phyloP scores from a whole-genome alignment of 148 eudicot genomes.

The Rhododendron ovatum region DNA sequence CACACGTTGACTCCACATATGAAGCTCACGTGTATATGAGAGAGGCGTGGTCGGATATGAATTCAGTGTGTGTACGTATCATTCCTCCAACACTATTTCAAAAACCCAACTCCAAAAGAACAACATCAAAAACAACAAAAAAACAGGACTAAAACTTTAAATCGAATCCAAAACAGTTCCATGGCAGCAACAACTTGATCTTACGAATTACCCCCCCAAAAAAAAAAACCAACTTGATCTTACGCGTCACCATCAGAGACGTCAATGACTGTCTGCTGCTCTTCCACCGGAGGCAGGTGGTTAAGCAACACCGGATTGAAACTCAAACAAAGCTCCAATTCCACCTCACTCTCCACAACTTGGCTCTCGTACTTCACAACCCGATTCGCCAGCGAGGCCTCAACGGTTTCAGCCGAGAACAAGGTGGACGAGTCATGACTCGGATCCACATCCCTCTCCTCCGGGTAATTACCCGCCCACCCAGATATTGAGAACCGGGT shows the following conservation, averaged over 20 bases:
- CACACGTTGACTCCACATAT: too few relatives aligned
- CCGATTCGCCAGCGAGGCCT: constrained; percentile 18
- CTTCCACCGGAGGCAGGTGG: neutral
- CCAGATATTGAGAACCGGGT: constrained; percentile 18
- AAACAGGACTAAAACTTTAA: neutral
- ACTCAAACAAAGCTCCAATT: constrained; percentile 24
- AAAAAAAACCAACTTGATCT: neutral
- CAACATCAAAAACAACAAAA: neutral
- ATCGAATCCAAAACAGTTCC: neutral
- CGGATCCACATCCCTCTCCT: constrained; percentile 6
- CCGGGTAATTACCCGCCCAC: neutral
- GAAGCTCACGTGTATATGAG: too few relatives aligned
- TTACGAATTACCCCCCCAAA: neutral
- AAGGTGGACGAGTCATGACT: constrained; percentile 25
- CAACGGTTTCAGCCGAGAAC: constrained; percentile 40
- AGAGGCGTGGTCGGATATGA: too few relatives aligned
- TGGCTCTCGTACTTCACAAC: constrained; percentile 3
- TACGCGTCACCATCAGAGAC: neutral
- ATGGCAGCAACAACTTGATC: neutral
- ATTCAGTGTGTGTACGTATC: too few relatives aligned
- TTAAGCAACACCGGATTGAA: constrained; percentile 4
- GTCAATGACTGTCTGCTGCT: neutral
- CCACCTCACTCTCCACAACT: constrained; percentile 9
- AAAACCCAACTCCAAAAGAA: neutral
- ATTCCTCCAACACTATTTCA: neutral